These are phyloP conservation scores for Fraxinus platypoda DNA, from an alignment of 305 asterid genomes.

Conservation along the genomic window DNA sequence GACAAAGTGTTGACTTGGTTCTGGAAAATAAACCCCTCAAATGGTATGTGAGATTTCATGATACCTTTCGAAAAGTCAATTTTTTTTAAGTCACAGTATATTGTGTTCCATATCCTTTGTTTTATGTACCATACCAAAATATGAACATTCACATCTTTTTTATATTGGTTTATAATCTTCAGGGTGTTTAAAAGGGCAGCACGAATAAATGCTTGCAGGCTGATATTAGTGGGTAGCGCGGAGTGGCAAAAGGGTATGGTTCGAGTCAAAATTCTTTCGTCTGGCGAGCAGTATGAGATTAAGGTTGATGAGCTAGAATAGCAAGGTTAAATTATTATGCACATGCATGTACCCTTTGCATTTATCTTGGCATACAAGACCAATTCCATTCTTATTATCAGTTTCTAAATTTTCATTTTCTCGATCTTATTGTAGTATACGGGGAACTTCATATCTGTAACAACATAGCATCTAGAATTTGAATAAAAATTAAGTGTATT, in stretches of 20 bases:
- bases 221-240: conserved; percentile 70
- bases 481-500: not conserved
- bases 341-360: not conserved
- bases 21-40: conserved; percentile 88
- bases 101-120: not conserved
- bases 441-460: not conserved
- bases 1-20: conserved; percentile 82
- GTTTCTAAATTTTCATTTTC: not conserved
- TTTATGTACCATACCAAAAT: no score
- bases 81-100: not conserved
- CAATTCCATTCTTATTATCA: not conserved
- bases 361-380: not conserved
- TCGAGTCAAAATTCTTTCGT: conserved; percentile 62
- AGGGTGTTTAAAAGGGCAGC: conserved; percentile 89
- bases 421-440: not conserved
- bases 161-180: not conserved
- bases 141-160: no score
- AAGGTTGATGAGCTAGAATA: conserved; percentile 64
- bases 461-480: not conserved
- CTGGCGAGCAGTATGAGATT: conserved; percentile 73
- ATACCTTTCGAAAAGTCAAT: not conserved
- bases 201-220: conserved; percentile 70
- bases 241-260: conserved; percentile 96
- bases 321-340: not conserved
- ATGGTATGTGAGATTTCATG: conserved; percentile 45